Percentiles rank a stretch among this genome's conserved stretches.
Evolutionary conservation across 495 filamentous ascomycete genomes (phyloP).

Genomic region (Tuber borchii): DNA sequence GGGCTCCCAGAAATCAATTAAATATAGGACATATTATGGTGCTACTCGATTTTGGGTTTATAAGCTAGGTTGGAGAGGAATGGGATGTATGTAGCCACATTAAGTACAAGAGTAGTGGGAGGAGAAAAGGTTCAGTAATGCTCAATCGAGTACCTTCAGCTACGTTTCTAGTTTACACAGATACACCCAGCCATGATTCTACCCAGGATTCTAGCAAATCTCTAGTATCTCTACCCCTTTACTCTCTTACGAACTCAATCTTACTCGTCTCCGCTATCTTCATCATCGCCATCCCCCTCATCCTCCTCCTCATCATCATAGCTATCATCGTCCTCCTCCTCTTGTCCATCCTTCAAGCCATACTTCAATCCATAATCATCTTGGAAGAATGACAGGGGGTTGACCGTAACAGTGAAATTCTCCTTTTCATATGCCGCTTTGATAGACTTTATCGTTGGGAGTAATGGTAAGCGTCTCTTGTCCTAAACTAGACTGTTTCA

Average conservation of each 20-base stretch:
- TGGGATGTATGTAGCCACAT: background rate
- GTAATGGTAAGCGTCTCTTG: constrained; percentile 7
- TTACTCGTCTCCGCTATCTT: constrained; percentile 11
- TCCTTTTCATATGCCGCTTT: constrained; percentile 62
- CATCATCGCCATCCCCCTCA: constrained; percentile 45
- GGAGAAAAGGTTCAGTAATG: background rate
- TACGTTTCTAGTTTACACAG: background rate
- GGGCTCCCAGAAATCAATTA: background rate
- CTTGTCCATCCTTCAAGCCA: constrained; percentile 61
- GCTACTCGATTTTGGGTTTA: background rate
- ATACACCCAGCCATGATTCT: background rate
- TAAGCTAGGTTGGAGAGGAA: background rate
- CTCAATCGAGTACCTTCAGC: background rate
- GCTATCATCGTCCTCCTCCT: constrained; percentile 59
- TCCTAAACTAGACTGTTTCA: background rate
- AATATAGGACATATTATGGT: background rate
- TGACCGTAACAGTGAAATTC: constrained; percentile 71
- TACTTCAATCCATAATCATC: constrained; percentile 82
- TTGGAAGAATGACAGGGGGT: constrained; percentile 71
- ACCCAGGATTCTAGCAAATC: background rate
- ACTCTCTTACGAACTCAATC: background rate
- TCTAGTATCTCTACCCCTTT: constrained; percentile 1
- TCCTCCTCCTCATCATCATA: constrained; percentile 49
- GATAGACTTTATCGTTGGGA: constrained; percentile 52
- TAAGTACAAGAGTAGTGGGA: background rate